Evolutionary conservation across 164 flowering plant genomes (phyloP).

Genomic region (Stephania japonica): DNA sequence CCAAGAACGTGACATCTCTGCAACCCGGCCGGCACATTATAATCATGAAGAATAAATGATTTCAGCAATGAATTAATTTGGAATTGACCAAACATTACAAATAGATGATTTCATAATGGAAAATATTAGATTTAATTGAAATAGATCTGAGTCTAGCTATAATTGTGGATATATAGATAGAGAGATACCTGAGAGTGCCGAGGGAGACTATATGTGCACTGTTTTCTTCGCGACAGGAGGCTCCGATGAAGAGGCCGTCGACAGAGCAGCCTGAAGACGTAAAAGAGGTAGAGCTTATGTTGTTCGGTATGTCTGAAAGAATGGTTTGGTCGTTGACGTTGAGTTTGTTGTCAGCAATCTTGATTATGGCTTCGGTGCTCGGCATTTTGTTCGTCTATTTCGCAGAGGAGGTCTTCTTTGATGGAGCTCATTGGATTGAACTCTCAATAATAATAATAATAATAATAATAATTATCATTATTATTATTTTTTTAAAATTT

Average conservation of each 20-base stretch:
- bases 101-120: too few relatives aligned
- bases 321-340: slow-evolving; percentile 55
- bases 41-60: too few relatives aligned
- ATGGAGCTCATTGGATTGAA: too few relatives aligned
- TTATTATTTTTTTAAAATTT: too few relatives aligned
- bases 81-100: too few relatives aligned
- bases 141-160: background rate
- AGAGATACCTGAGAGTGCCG: slow-evolving; percentile 44
- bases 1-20: background rate
- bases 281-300: slow-evolving; percentile 54
- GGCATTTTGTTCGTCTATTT: slow-evolving; percentile 43
- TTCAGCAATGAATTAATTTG: too few relatives aligned
- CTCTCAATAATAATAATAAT: too few relatives aligned
- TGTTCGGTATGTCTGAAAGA: slow-evolving; percentile 63
- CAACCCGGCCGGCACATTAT: too few relatives aligned
- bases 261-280: slow-evolving; percentile 58
- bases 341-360: slow-evolving; percentile 56
- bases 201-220: slow-evolving; percentile 68
- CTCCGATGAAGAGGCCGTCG: slow-evolving; percentile 83
- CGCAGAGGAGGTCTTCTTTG: too few relatives aligned
- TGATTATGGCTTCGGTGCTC: slow-evolving; percentile 46
- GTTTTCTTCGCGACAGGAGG: slow-evolving; percentile 40
- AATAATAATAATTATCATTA: too few relatives aligned
- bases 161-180: background rate
- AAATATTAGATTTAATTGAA: too few relatives aligned